phyloP scores from a whole-genome alignment of 768 basidiomycete genomes.

The Tylopilus sp. region DNA sequence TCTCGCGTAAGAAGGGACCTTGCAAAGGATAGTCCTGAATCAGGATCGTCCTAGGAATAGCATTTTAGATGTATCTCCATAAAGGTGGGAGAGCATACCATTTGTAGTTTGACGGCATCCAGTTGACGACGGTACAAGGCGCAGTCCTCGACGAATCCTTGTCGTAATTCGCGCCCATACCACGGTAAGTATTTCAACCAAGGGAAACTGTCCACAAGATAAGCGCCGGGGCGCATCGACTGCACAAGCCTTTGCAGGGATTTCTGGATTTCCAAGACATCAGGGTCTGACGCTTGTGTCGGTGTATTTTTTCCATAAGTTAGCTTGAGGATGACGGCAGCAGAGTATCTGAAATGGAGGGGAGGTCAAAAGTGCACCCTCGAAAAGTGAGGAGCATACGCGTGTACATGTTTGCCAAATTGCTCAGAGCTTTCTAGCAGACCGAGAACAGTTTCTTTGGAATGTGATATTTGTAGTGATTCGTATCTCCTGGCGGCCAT shows the following conservation, averaged over 20 bases:
- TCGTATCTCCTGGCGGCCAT: conserved; percentile 43
- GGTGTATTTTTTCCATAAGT: conserved; percentile 20
- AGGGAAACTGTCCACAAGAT: conserved; percentile 34
- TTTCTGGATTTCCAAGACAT: conserved; percentile 17
- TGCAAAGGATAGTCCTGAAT: conserved; percentile 44
- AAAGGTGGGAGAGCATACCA: conserved; percentile 27
- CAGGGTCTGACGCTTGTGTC: conserved; percentile 13
- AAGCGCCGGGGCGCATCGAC: conserved; percentile 29
- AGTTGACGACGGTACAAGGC: conserved; percentile 46
- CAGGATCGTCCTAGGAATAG: conserved; percentile 2
- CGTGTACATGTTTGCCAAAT: conserved; percentile 23
- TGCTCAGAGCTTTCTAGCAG: conserved; percentile 11
- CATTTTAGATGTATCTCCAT: neutral
- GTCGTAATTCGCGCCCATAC: conserved; percentile 52
- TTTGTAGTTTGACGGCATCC: conserved; percentile 37
- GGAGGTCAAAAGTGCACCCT: neutral
- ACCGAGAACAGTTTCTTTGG: conserved; percentile 7
- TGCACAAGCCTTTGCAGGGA: conserved; percentile 18
- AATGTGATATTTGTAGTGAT: conserved; percentile 39
- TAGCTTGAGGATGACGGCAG: conserved; percentile 12
- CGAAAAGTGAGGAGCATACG: conserved; percentile 33
- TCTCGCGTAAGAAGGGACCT: conserved; percentile 51
- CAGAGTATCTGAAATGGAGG: conserved; percentile 18
- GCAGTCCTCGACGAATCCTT: conserved; percentile 49
- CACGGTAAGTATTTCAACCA: conserved; percentile 48